Conservation (phyloP, 2,329 filamentous ascomycete species). For the Pyricularia pennisetigena region DNA sequence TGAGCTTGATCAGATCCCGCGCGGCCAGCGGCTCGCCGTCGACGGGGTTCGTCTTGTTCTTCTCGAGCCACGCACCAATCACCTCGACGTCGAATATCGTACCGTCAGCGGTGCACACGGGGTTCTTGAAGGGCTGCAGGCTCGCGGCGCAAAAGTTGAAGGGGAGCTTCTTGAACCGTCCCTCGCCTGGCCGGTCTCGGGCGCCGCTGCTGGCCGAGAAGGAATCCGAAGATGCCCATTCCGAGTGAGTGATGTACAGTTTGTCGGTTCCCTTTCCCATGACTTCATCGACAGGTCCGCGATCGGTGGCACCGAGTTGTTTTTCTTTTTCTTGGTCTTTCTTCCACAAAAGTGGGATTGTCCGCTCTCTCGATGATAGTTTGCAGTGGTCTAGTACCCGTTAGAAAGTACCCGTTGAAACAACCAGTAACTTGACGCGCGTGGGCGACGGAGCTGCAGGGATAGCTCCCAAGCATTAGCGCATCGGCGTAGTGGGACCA, state of each 20-base stretch:
- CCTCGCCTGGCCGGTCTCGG: conserved; percentile 50
- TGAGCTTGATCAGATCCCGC: conserved; percentile 79
- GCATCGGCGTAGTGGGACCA: not conserved
- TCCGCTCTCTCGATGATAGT: too few relatives aligned
- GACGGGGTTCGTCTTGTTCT: conserved; percentile 81
- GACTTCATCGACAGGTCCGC: conserved; percentile 5
- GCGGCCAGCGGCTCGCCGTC: conserved; percentile 69
- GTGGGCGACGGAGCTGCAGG: too few relatives aligned
- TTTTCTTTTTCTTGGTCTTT: not conserved
- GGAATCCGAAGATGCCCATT: conserved; percentile 88
- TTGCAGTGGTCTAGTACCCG: too few relatives aligned
- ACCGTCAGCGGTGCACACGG: conserved; percentile 80
- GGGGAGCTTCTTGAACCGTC: conserved; percentile 72
- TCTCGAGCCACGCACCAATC: conserved; percentile 88
- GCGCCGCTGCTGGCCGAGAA: conserved; percentile 71
- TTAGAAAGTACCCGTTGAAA: not conserved
- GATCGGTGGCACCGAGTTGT: not conserved
- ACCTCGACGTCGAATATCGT: conserved; percentile 94
- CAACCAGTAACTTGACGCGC: too few relatives aligned
- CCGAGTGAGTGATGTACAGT: conserved; percentile 81
- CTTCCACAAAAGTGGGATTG: not conserved
- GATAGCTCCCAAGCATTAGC: too few relatives aligned
- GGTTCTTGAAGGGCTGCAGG: conserved; percentile 88
- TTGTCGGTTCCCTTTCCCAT: conserved; percentile 49
- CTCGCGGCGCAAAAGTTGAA: conserved; percentile 98